These are phyloP conservation scores for Amborella trichopoda DNA, from an alignment of 164 flowering plant species.

Conservation along the genomic window DNA sequence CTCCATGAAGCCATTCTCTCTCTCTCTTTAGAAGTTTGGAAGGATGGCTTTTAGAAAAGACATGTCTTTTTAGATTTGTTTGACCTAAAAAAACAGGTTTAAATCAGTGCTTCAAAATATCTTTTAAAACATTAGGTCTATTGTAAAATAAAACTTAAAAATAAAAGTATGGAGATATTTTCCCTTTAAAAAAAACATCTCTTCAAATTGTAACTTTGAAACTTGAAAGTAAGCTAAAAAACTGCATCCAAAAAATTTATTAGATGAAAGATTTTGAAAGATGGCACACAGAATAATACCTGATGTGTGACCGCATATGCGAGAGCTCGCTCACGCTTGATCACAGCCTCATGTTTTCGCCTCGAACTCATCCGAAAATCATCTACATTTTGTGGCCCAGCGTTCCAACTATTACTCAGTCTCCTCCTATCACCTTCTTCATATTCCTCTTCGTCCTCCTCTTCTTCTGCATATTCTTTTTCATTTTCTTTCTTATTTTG, in stretches of 20 bases:
- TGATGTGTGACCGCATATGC: conserved; percentile 72
- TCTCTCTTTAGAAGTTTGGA: too few relatives aligned
- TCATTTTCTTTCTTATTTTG: not conserved
- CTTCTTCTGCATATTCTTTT: conserved; percentile 12
- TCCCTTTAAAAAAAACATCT: not conserved
- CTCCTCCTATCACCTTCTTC: not conserved
- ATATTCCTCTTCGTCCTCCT: conserved; percentile 7
- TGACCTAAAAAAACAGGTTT: too few relatives aligned
- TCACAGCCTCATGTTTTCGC: conserved; percentile 38
- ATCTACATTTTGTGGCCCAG: not conserved
- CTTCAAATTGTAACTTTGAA: not conserved
- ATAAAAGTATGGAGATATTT: not conserved
- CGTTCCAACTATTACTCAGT: not conserved
- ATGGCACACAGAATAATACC: conserved; percentile 23
- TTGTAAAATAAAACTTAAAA: not conserved
- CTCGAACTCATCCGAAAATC: conserved; percentile 5
- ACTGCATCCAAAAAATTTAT: not conserved
- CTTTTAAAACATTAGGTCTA: not conserved
- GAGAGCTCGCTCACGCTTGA: conserved; percentile 71
- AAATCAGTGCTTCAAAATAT: too few relatives aligned
- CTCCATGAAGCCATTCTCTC: too few relatives aligned
- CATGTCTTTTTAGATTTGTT: too few relatives aligned
- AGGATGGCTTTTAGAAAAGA: too few relatives aligned
- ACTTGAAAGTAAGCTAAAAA: not conserved
- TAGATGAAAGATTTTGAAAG: not conserved